Base-by-base conservation (phyloP, 495 filamentous ascomycete species). In the Astrothelium macrocarpum region DNA sequence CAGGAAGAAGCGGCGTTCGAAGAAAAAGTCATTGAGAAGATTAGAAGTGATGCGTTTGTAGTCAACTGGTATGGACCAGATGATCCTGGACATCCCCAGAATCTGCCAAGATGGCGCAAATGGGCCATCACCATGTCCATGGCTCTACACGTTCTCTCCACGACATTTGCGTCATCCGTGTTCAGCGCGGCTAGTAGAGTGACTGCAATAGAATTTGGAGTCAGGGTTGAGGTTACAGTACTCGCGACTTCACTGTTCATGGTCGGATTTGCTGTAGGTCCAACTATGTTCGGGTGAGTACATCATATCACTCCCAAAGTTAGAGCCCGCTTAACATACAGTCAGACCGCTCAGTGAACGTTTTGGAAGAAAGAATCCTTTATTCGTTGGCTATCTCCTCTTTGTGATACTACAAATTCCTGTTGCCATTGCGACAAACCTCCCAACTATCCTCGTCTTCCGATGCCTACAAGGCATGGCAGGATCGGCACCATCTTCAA, bases 381-480 rank as follows among this genome's bases (percentile, higher is more conserved):
- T 88, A 12, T 81, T 85, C 68, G 64, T 76, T n/a, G 84, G 84
- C 36, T 80, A 81, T 64, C 53, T 77, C 53, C 59, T 81, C 58
- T 85, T 87, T 66, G 77, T 78, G 20, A 79, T 85, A 63, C 85
- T 87, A 69, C 78, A 84, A 63, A 82, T 88, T 36, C 82, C 82
- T 20, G 80, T 83, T 14, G 85, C 85, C 1, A 78, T 86, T 2
- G 85, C 82, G 0, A 75, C 80, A 65, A 86, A 87, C 67, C 60
- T 85, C 0, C 66, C 82, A 62, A 82, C 81, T 2, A 79, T 89
- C 66, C 71, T 89, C 61, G 67, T 88, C 58, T 80, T 79, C 65
- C 83, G 86, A 1, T 85, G 89, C 69, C 72, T 90, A 16, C 63
- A 65, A 25, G 63, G 60, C 28, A 20, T 45, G 23, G 28, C n/a